Evolutionary conservation across 2,329 filamentous ascomycete genomes (phyloP), one percentile per base, ranked within the genome.

Genomic region (Metarhizium guizhouense): DNA sequence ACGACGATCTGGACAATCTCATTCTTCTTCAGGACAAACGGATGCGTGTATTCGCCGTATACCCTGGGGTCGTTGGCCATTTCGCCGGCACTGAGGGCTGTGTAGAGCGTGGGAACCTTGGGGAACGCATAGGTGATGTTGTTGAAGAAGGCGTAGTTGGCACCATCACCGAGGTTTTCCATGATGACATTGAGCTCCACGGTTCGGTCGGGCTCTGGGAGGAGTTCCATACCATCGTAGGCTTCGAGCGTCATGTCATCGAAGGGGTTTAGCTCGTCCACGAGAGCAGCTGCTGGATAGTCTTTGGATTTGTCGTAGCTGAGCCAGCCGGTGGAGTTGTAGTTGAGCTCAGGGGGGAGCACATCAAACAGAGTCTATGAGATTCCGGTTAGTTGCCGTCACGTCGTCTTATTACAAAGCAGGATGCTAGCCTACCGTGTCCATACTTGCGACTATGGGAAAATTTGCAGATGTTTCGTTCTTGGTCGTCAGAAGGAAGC

Each of bases 81-180:
- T 52, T 88, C 72, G 16, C 82, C 83, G 1, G 83, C 71, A 0
- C 82, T 83, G 3, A 95, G 75, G 1, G 80, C 88, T 0, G 87
- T 90, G 75, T 91, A 95, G 0, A 95, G 76, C 0, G 86, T 84
- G 0, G 90, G 91, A 0, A 95, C 90, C 67, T 89, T 88, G 51
- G 88, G 89, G 0, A 72, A 55, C 3, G 81, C 79, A 68, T 92
- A 95, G 34, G 87, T 90, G 59, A 90, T 82, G 68, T 88, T 85
- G 74, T 93, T 92, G 73, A 88, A 82, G 70, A 85, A 85, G 58
- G 83, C 85, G 56, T 76, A 76, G 65, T 76, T 77, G 52, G 78
- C 78, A 5, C 86, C 85, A 57, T 89, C 77, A 18, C 74, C 74
- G 3, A 86, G 75, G 52, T 83, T 82, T 60, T 80, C 75, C 75